Percentiles rank a stretch among this genome's conserved stretches.
These are phyloP conservation scores for Candida glucosophila DNA, from an alignment of 1,139 yeast species.

Conservation along the genomic window DNA sequence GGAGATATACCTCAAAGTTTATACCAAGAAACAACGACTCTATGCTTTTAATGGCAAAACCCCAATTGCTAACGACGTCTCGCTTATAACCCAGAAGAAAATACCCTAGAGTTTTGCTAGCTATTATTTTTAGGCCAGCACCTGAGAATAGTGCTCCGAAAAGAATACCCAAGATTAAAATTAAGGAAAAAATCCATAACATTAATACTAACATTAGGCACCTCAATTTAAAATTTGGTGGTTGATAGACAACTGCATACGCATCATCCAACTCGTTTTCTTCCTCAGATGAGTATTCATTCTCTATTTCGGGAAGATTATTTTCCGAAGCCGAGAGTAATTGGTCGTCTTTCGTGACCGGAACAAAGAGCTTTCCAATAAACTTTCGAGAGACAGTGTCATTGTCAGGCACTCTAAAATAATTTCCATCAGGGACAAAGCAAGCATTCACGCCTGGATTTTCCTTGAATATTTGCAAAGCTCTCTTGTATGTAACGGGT, in stretches of 20 bases:
- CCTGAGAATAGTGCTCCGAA: constrained; percentile 32
- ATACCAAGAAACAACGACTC: no score
- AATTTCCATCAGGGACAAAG: constrained; percentile 72
- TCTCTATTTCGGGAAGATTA: constrained; percentile 13
- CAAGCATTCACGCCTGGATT: constrained; percentile 34
- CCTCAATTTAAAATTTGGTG: constrained; percentile 64
- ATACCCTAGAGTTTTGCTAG: constrained; percentile 2
- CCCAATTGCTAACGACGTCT: no score
- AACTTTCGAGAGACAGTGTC: constrained; percentile 65
- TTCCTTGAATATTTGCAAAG: constrained; percentile 33
- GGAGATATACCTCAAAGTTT: no score
- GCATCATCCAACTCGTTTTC: constrained; percentile 43
- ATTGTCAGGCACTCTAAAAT: constrained; percentile 77
- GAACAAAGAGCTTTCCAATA: constrained; percentile 61
- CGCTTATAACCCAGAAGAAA: constrained; percentile 1
- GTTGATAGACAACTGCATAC: constrained; percentile 77
- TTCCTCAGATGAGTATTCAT: constrained; percentile 41
- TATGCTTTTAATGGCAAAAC: no score
- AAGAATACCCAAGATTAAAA: constrained; percentile 31
- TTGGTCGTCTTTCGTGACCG: constrained; percentile 75
- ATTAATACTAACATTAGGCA: constrained; percentile 46
- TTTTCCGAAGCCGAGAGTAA: constrained; percentile 29
- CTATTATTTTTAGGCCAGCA: constrained; percentile 2
- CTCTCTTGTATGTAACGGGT: constrained; percentile 48
- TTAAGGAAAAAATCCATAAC: constrained; percentile 65